phyloP scores from a whole-genome alignment of 2,329 filamentous ascomycete species.

The Colletotrichum brevisporum region DNA sequence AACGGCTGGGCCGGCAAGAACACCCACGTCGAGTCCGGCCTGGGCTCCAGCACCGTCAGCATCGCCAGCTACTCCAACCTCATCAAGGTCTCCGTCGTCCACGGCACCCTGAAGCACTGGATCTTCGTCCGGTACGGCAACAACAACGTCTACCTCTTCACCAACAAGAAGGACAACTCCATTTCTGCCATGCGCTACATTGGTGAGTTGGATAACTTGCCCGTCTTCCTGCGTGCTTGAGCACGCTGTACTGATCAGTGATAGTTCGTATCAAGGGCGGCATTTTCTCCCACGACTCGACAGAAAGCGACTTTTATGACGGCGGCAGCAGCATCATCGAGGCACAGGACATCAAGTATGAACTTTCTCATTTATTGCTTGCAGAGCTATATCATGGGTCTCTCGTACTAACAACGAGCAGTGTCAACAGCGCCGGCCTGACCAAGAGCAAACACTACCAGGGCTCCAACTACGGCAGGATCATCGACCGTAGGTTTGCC shows the following conservation, averaged over 20 bases:
- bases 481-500: conserved; percentile 19
- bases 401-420: conserved; percentile 13
- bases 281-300: conserved; percentile 47
- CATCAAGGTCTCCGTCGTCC: conserved; percentile 52
- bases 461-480: conserved; percentile 51
- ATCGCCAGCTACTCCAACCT: conserved; percentile 48
- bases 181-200: conserved; percentile 57
- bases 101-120: conserved; percentile 53
- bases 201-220: background rate
- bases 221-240: background rate
- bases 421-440: conserved; percentile 46
- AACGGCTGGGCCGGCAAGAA: conserved; percentile 49
- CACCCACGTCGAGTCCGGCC: conserved; percentile 50
- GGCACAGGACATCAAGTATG: conserved; percentile 44
- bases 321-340: conserved; percentile 52
- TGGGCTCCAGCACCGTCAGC: conserved; percentile 49
- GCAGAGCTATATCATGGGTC: background rate
- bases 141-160: conserved; percentile 58
- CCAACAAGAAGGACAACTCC: conserved; percentile 56
- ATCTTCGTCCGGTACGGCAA: conserved; percentile 51
- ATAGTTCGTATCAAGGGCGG: conserved; percentile 49
- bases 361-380: background rate
- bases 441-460: conserved; percentile 58
- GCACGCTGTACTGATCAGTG: background rate
- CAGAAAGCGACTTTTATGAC: conserved; percentile 50